phyloP scores from a whole-genome alignment of 805 yeast genomes.

The Priceomyces melissophilus region DNA sequence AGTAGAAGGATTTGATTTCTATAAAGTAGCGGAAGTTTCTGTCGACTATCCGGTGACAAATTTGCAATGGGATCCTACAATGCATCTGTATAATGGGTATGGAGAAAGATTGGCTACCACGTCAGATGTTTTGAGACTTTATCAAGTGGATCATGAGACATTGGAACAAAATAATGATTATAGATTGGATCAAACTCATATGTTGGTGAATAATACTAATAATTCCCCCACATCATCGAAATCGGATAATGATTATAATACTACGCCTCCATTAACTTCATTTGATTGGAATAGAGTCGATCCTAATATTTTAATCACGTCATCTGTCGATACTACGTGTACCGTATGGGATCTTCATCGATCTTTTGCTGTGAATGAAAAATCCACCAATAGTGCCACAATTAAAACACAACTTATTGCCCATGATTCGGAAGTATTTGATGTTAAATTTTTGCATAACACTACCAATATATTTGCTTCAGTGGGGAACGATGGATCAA shows the following conservation, averaged over 20 bases:
- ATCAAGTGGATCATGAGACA: conserved; percentile 49
- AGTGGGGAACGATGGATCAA: conserved; percentile 94
- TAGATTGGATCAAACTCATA: conserved; percentile 39
- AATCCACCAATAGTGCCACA: conserved; percentile 42
- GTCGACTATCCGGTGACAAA: conserved; percentile 70
- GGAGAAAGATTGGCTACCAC: conserved; percentile 59
- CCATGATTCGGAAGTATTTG: conserved; percentile 92
- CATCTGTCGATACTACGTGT: conserved; percentile 94
- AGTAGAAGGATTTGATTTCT: conserved; percentile 39
- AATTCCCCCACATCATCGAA: conserved; percentile 17
- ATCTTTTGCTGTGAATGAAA: conserved; percentile 13
- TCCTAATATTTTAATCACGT: conserved; percentile 68
- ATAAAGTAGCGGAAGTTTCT: conserved; percentile 46
- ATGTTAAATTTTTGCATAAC: conserved; percentile 77
- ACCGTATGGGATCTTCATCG: conserved; percentile 84
- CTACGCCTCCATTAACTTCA: conserved; percentile 84
- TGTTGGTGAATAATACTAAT: conserved; percentile 35
- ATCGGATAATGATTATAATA: conserved; percentile 36
- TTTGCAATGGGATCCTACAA: conserved; percentile 69
- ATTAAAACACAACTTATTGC: conserved; percentile 95
- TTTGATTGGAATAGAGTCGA: conserved; percentile 88
- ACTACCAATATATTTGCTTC: conserved; percentile 79
- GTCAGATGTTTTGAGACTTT: conserved; percentile 67
- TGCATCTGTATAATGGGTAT: conserved; percentile 20
- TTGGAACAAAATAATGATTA: conserved; percentile 37